Base-by-base conservation (phyloP, 2,329 filamentous ascomycete species). In the Nemania bipapillata region DNA sequence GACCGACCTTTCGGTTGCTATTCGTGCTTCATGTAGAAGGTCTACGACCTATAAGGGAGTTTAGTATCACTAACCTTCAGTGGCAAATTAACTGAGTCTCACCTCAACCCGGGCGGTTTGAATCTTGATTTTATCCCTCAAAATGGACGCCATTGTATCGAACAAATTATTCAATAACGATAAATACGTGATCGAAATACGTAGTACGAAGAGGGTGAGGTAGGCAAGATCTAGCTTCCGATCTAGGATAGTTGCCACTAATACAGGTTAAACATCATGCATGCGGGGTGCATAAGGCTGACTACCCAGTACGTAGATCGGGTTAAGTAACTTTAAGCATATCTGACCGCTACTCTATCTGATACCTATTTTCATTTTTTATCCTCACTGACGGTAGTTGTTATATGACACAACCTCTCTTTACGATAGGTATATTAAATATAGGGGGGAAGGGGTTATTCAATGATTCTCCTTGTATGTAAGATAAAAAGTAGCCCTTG, bases 121-220 rank as follows among this genome's bases (percentile, higher is more conserved):
- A 4, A 61, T 30, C 22, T 64, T 42, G 20, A 74, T 72, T 12
- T 30, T 26, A 30, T 59, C 57, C 24, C 65, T 71, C 28, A 47
- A 32, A 42, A 69, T 28, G 17, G 67, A 66, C 17, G 70, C 22
- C 72, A 75, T 74, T 26, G 58, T 58, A 35, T 28, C 32, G 9
- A 37, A 30, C n/a, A 4, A 35, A 37, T 17, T 32, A 20, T 24
- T 50, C 17, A 11, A 24, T 11, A 45, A 15, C 7, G 35, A 54
- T 11, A 4, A 20, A 28, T 15, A 28, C 32, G 8, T 30, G 22
- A 15, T 45, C 24, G 26, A 20, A 55, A 20, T 24, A 42, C 40
- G 26, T 7, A 35, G 22, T 4, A 42, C 9, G 35, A 17, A 57
- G 55, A 61, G 24, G 45, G 40, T 54, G 35, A 54, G 42, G 22